A percentile compares a stretch with the other conserved stretches of the same genome.
These are phyloP conservation scores for Chiua virens DNA, from an alignment of 768 basidiomycete genomes.

Conservation along the genomic window DNA sequence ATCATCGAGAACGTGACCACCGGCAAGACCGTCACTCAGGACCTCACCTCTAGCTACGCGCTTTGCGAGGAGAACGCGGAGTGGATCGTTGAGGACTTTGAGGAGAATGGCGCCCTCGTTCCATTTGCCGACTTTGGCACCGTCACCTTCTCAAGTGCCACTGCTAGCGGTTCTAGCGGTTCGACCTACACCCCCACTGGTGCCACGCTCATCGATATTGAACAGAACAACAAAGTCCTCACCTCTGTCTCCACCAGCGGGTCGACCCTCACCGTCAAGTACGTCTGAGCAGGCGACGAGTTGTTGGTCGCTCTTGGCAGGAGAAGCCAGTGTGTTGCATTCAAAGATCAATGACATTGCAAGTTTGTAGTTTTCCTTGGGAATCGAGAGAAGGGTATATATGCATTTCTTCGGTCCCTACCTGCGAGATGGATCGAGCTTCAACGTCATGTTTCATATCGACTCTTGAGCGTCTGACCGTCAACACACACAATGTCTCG, in stretches of 20 bases:
- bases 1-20: conserved; percentile 22
- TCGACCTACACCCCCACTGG: conserved; percentile 6
- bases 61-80: conserved; percentile 20
- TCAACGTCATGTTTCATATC: too few species aligned
- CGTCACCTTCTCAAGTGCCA: conserved; percentile 13
- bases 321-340: background rate
- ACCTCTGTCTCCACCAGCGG: conserved; percentile 11
- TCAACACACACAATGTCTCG: background rate
- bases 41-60: conserved; percentile 10
- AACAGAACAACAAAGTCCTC: conserved; percentile 5
- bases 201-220: conserved; percentile 11
- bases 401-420: background rate
- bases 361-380: background rate
- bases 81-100: conserved; percentile 26
- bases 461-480: too few species aligned
- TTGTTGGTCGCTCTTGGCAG: background rate
- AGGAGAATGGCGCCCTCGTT: background rate
- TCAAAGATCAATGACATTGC: background rate
- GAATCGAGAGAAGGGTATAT: background rate
- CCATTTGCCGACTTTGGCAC: conserved; percentile 21
- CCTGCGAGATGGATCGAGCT: background rate
- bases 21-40: conserved; percentile 2
- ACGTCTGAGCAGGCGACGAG: background rate
- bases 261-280: conserved; percentile 1
- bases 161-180: conserved; percentile 5